These are phyloP conservation scores for Trametes cubensis DNA, from an alignment of 768 basidiomycete species.

Conservation along the genomic window DNA sequence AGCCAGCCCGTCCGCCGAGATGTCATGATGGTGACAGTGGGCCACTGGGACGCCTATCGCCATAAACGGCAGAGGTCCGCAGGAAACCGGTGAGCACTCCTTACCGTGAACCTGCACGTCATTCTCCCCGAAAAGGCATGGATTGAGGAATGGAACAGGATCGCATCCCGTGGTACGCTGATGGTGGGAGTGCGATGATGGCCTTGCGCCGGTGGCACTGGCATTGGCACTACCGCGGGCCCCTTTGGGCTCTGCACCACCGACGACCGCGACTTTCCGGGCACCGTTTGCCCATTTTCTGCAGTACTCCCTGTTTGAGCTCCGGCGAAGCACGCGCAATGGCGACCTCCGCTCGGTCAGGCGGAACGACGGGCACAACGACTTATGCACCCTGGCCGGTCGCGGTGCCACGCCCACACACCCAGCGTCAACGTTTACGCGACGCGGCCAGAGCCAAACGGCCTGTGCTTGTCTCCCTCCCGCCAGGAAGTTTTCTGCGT, in stretches of 20 bases:
- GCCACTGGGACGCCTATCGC: too few species aligned
- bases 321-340: constrained; percentile 1
- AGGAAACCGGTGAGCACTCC: too few species aligned
- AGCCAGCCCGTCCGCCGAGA: too few species aligned
- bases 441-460: constrained; percentile 11
- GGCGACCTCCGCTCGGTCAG: constrained; percentile 9
- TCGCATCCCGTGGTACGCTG: constrained; percentile 17
- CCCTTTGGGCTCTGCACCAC: too few species aligned
- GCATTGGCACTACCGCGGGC: too few species aligned
- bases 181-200: constrained; percentile 19
- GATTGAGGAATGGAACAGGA: constrained; percentile 20
- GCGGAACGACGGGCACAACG: too few species aligned
- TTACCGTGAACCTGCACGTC: background rate
- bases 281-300: background rate
- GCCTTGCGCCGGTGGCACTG: too few species aligned
- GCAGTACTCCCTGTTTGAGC: background rate
- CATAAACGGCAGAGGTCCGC: too few species aligned
- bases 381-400: too few species aligned
- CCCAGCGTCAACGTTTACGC: constrained; percentile 6
- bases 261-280: too few species aligned
- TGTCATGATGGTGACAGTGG: too few species aligned
- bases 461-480: background rate
- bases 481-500: background rate
- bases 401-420: too few species aligned
- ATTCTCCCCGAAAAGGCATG: constrained; percentile 9